Evolutionary conservation across 2,329 filamentous ascomycete species (phyloP).

Genomic region (Aphanocladium album): DNA sequence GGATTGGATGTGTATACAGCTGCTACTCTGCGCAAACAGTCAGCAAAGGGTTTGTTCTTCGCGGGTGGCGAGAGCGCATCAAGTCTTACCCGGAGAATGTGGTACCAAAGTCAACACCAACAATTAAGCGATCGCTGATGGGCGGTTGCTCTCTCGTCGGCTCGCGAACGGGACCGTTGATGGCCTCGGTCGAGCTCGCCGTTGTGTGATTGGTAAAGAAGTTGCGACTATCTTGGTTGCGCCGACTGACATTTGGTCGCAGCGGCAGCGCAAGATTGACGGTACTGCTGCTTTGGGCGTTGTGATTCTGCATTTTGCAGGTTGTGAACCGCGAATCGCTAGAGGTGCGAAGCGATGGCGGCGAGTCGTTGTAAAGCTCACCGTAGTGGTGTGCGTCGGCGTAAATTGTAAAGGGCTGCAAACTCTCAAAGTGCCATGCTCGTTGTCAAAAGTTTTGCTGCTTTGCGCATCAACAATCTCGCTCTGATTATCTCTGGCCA

Average conservation of each 20-base stretch:
- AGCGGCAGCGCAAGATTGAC: constrained; percentile 51
- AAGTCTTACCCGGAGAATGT: constrained; percentile 67
- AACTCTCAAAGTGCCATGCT: not conserved
- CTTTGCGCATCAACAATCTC: not conserved
- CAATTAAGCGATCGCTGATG: constrained; percentile 61
- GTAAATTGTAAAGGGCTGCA: not conserved
- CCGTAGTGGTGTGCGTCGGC: not conserved
- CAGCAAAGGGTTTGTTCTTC: not conserved
- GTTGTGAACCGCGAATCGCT: not conserved
- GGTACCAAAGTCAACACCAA: constrained; percentile 80
- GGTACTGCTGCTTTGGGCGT: constrained; percentile 10
- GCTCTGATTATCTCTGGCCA: not conserved
- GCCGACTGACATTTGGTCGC: constrained; percentile 40
- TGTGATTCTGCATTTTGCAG: constrained; percentile 9
- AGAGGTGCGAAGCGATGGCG: not conserved
- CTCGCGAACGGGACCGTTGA: constrained; percentile 56
- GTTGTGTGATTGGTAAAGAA: constrained; percentile 53
- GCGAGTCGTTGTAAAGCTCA: not conserved
- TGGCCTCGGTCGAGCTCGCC: constrained; percentile 55
- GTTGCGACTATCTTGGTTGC: constrained; percentile 52
- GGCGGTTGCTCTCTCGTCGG: constrained; percentile 47
- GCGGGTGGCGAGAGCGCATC: not conserved
- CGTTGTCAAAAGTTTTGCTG: not conserved
- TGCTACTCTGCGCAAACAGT: constrained; percentile 45
- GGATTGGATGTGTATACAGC: constrained; percentile 70